A percentile compares a stretch with the other conserved stretches of the same genome.
Conservation (phyloP, 1,284 basidiomycete genomes). For the Microbotryum lychnidis-dioicae region DNA sequence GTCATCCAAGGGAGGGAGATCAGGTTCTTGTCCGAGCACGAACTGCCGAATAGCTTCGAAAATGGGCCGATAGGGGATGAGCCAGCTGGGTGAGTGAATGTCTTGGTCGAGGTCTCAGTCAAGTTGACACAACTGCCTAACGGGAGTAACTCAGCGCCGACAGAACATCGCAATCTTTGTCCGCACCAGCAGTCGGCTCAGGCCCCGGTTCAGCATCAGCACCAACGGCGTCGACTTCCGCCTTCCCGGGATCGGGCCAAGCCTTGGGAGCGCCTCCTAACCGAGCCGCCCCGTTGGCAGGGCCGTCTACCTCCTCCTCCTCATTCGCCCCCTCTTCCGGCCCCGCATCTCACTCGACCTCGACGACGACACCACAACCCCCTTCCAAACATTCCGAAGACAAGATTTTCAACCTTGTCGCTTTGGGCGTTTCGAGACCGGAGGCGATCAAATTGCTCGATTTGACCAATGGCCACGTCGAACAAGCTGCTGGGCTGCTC, state of each 20-base stretch:
- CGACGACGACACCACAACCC: neutral
- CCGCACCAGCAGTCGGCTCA: constrained; percentile 23
- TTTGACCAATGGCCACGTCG: constrained; percentile 74
- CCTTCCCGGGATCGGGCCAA: constrained; percentile 37
- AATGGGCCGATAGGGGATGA: constrained; percentile 26
- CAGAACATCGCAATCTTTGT: constrained; percentile 11
- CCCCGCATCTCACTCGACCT: constrained; percentile 36
- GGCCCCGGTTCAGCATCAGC: neutral
- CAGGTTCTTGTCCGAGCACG: constrained; percentile 83
- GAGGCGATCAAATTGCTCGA: constrained; percentile 67
- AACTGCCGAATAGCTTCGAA: constrained; percentile 58
- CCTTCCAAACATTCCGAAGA: constrained; percentile 25
- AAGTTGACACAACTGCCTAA: neutral
- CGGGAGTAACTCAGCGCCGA: neutral
- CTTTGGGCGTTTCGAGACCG: constrained; percentile 64
- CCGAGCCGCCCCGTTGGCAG: too few species aligned
- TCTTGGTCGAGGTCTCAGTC: neutral
- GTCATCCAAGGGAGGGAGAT: constrained; percentile 82
- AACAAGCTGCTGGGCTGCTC: constrained; percentile 76
- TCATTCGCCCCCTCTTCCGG: constrained; percentile 23
- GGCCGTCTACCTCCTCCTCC: neutral
- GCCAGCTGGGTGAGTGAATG: constrained; percentile 36
- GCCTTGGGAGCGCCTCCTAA: constrained; percentile 23
- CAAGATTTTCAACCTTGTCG: constrained; percentile 48
- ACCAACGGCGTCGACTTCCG: constrained; percentile 2